These are phyloP conservation scores for Schrenkiella parvula DNA, from an alignment of 345 rosid genomes.

Conservation along the genomic window DNA sequence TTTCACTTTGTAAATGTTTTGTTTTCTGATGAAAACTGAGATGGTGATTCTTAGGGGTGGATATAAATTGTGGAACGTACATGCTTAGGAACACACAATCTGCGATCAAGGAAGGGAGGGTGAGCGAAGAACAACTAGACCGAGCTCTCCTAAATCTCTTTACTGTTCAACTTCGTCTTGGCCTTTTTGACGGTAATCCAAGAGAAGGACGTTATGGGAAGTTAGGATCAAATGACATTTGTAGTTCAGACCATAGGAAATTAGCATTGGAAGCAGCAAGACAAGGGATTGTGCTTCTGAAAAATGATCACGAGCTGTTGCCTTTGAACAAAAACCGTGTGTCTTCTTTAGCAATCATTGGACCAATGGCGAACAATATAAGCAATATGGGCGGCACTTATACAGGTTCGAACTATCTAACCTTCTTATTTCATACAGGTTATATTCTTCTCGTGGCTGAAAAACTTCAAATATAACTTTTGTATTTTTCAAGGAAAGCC, in stretches of 20 bases:
- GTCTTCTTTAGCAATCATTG: constrained; percentile 70
- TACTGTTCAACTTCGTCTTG: constrained; percentile 79
- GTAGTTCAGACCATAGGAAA: constrained; percentile 56
- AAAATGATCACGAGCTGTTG: constrained; percentile 64
- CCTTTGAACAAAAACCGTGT: constrained; percentile 51
- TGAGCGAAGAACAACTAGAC: constrained; percentile 61
- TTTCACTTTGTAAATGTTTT: neutral
- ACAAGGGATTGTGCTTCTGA: constrained; percentile 92
- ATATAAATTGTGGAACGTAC: constrained; percentile 74
- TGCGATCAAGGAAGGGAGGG: constrained; percentile 58
- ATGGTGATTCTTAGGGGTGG: constrained; percentile 51
- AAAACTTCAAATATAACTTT: neutral
- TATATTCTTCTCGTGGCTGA: neutral
- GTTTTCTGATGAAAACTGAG: neutral
- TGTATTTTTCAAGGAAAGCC: constrained; percentile 50
- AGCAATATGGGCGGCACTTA: constrained; percentile 73
- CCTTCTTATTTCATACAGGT: neutral
- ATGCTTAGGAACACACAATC: constrained; percentile 49
- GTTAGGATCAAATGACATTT: constrained; percentile 58
- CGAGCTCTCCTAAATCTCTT: constrained; percentile 78
- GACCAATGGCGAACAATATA: constrained; percentile 63
- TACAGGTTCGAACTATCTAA: constrained; percentile 46
- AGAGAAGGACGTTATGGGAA: constrained; percentile 53
- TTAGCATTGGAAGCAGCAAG: constrained; percentile 84
- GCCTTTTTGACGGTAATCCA: constrained; percentile 81